Evolutionary conservation across 331 rosid genomes (phyloP), one percentile per base, ranked within the genome.

Genomic region (Cydonia oblonga): DNA sequence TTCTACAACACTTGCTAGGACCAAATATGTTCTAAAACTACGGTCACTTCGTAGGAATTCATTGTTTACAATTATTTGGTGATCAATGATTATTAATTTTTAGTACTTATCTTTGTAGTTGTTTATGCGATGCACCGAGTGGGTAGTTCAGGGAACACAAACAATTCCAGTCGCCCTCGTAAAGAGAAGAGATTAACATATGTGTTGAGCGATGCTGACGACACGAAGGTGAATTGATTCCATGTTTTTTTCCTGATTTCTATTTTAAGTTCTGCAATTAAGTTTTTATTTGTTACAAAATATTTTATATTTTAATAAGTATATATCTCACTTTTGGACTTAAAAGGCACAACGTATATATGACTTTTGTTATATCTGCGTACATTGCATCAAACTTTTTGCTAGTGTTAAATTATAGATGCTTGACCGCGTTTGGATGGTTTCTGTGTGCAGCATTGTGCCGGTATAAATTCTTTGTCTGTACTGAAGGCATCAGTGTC

Each of bases 181-280:
- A 95, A 91, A 81, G 97, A 91, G 90, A 95, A 91, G 89, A 85
- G 97, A 71, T 83, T 95, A 74, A 89, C 97, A 33, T 95, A 91
- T 28, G 96, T 87, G 71, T 87, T 95, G 93, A 85, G 78, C 72
- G 96, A 87, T 83, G 86, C 90, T 10, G 90, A 89, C 76, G 92
- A 91, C 78, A 72, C 82, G 56, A 95, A 91, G 96, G 99, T 95
- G 83, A 80, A 68, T 65, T 72, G 22, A 26, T 73, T 63, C 54
- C 2, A 1, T 33, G 38, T 33, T 33, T 33, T 33, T 33, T 33
- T 56, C 18, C 28, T 46, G 40, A 3, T 23, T 33, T 60, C 15
- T 49, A 13, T 16, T 28, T 33, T 30, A 30, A 33, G 59, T 77
- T 57, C 72, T 26, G 38, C 40, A 18, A 28, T 57, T 66, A 44